Evolutionary conservation across 2,329 filamentous ascomycete species (phyloP).

Genomic region (Aschersonia sp.): DNA sequence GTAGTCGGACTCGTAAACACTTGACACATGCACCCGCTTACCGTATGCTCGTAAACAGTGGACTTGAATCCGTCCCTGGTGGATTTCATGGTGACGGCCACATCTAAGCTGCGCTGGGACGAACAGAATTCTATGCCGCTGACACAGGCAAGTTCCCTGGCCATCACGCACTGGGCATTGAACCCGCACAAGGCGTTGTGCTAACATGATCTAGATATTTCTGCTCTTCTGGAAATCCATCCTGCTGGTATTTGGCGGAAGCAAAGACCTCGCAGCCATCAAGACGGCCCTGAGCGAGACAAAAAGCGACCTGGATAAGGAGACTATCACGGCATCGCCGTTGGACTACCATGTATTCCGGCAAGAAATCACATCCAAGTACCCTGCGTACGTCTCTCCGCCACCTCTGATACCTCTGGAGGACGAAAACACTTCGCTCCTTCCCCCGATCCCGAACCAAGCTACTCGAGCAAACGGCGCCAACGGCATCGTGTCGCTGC

Average conservation of each 20-base stretch:
- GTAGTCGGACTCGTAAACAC: too few relatives aligned
- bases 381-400: slow-evolving; percentile 88
- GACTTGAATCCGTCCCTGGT: slow-evolving; percentile 53
- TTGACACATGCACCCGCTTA: too few relatives aligned
- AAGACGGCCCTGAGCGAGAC: slow-evolving; percentile 59
- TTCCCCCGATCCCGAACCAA: slow-evolving; percentile 72
- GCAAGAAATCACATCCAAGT: slow-evolving; percentile 94
- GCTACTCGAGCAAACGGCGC: slow-evolving; percentile 44
- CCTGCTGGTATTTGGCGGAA: slow-evolving; percentile 71
- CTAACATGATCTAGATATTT: slow-evolving; percentile 41
- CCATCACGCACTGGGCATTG: too few relatives aligned
- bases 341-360: slow-evolving; percentile 93
- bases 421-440: slow-evolving; percentile 76
- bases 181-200: too few relatives aligned
- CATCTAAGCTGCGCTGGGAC: slow-evolving; percentile 59
- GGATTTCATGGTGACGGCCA: slow-evolving; percentile 55
- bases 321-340: slow-evolving; percentile 82
- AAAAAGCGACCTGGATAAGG: slow-evolving; percentile 46
- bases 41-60: slow-evolving; percentile 18
- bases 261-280: slow-evolving; percentile 53
- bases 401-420: slow-evolving; percentile 72
- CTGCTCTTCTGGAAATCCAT: slow-evolving; percentile 87
- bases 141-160: slow-evolving; percentile 34
- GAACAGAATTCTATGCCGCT: slow-evolving; percentile 47
- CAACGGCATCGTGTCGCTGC: slow-evolving; percentile 46